These are phyloP conservation scores for Buddleja alternifolia DNA, from an alignment of 257 asterid species.

Conservation along the genomic window DNA sequence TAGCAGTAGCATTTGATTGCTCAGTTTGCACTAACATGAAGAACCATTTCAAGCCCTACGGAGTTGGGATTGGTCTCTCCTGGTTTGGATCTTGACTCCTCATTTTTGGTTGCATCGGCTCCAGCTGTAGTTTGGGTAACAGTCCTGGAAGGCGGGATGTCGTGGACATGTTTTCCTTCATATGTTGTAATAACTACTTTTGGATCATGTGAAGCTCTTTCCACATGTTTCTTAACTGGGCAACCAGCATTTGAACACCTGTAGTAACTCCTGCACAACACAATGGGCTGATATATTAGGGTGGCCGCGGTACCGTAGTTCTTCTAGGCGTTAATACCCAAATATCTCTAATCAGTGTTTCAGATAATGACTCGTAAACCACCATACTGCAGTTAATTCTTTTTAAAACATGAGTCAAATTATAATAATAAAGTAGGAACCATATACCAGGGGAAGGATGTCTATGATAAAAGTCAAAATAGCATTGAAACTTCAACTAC, in stretches of 20 bases:
- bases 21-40: slow-evolving; percentile 67
- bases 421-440: neutral
- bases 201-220: slow-evolving; percentile 81
- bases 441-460: no score
- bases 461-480: no score
- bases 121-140: slow-evolving; percentile 43
- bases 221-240: slow-evolving; percentile 89
- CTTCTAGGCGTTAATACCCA: neutral
- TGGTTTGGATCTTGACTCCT: slow-evolving; percentile 53
- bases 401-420: slow-evolving; percentile 5
- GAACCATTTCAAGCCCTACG: slow-evolving; percentile 57
- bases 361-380: slow-evolving; percentile 1
- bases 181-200: slow-evolving; percentile 78
- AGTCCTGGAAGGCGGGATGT: slow-evolving; percentile 56
- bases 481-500: no score
- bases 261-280: slow-evolving; percentile 78
- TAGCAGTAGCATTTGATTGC: neutral
- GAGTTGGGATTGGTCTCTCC: slow-evolving; percentile 53
- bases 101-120: slow-evolving; percentile 37
- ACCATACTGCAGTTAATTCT: neutral
- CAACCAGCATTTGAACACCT: slow-evolving; percentile 84
- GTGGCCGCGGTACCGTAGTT: neutral
- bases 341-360: neutral
- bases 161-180: slow-evolving; percentile 80
- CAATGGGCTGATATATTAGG: slow-evolving; percentile 29